Conservation (phyloP, 768 basidiomycete species). For the Suillus americanus region DNA sequence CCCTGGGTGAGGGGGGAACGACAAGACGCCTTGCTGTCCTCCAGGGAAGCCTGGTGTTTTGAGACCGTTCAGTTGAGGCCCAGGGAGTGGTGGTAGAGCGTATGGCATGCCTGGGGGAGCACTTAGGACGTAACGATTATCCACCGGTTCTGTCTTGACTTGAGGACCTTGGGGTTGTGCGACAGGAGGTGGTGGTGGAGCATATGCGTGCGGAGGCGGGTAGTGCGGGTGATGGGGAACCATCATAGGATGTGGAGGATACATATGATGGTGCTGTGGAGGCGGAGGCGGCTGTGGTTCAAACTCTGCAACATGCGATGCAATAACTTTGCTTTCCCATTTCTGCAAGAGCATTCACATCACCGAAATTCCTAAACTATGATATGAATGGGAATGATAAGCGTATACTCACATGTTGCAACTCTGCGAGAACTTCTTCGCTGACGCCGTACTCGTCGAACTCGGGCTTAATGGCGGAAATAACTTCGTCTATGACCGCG, state of each 20-base stretch:
- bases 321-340: conserved; percentile 95
- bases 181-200: conserved; percentile 36
- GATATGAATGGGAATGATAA: conserved; percentile 15
- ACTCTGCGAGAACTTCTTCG: conserved; percentile 84
- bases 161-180: conserved; percentile 36
- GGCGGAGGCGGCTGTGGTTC: conserved; percentile 55
- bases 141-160: conserved; percentile 76
- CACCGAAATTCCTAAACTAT: background rate
- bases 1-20: conserved; percentile 43
- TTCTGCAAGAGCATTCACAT: conserved; percentile 51
- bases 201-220: conserved; percentile 49
- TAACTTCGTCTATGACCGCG: conserved; percentile 95
- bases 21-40: conserved; percentile 58
- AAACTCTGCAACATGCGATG: conserved; percentile 95
- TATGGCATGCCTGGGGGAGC: conserved; percentile 45
- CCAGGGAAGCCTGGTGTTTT: conserved; percentile 53
- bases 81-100: conserved; percentile 59
- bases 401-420: conserved; percentile 75
- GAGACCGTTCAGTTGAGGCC: conserved; percentile 59
- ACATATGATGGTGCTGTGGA: conserved; percentile 48
- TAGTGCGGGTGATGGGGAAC: conserved; percentile 57
- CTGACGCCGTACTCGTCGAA: conserved; percentile 97
- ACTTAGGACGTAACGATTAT: conserved; percentile 63
- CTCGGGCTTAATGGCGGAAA: conserved; percentile 81
- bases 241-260: conserved; percentile 64